Base-by-base conservation (phyloP, 805 yeast species). In the Ogataea pini region DNA sequence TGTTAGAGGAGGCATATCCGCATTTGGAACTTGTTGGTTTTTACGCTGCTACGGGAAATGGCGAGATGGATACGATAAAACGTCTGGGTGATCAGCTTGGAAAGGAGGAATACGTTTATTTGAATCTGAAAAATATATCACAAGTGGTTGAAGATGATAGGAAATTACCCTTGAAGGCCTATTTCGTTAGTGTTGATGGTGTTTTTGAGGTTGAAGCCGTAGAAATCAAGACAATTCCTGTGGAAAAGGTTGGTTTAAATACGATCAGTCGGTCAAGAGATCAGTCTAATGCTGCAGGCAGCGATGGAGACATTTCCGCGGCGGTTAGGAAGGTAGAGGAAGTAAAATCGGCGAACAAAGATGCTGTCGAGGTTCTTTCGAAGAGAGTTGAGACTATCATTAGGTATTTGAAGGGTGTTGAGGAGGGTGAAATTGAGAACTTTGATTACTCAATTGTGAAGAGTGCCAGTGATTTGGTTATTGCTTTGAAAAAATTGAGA, bases 21-120 rank as follows among this genome's bases (percentile, higher is more conserved):
- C 56, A 61, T 39, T 44, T 63, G 32, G 34, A 42, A 18, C 45
- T 63, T 8, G 51, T 63, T n/a, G 68, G 68, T 2, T 47, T 60
- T 19, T 63, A 59, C 46, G 34, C 17, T 12, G 16, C 16, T 31
- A 4, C 17, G n/a, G 17, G n/a, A n/a, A n/a, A 9, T 31, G 34
- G 17, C 18, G 18, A 31, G 3, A 10, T 28, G 32, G 34, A 14
- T 5, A 14, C 8, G 3, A 16, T 31, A 12, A 17, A 34, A 20
- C 10, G 24, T 3, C 5, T 34, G 24, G 24, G 37, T 7, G 37
- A 19, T 10, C 8, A 34, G n/a, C 8, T 18, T 8, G 20, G 4
- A n/a, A 10, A 8, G 24, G 24, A 34, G n/a, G n/a, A n/a, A n/a
- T 10, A 18, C 17, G 29, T 16, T 16, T 33, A 20, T 17, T 13